These are phyloP conservation scores for Neocatenulostroma microsporum DNA, from an alignment of 2,329 filamentous ascomycete species.

Conservation along the genomic window DNA sequence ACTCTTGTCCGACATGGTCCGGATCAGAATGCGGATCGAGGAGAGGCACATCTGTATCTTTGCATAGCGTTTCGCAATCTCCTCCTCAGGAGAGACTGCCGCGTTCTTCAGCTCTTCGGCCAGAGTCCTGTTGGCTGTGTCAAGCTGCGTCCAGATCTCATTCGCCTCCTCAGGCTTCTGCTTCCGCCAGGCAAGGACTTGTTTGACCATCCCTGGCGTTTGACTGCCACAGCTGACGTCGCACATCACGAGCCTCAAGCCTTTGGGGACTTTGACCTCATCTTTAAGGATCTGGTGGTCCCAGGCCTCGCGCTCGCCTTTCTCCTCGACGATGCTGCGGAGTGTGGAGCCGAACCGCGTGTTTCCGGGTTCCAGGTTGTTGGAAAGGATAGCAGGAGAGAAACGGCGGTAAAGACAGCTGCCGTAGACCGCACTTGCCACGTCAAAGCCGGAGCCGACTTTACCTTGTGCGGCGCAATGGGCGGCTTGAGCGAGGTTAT, in stretches of 20 bases:
- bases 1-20: slow-evolving; percentile 65
- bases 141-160: slow-evolving; percentile 65
- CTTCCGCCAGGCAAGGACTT: slow-evolving; percentile 74
- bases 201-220: slow-evolving; percentile 93
- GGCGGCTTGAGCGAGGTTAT: slow-evolving; percentile 88
- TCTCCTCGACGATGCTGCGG: slow-evolving; percentile 57
- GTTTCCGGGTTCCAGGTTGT: slow-evolving; percentile 58
- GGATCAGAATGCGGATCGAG: slow-evolving; percentile 53
- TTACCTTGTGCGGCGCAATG: slow-evolving; percentile 97
- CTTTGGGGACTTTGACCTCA: slow-evolving; percentile 61
- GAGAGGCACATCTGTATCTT: slow-evolving; percentile 47
- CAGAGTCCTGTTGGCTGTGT: slow-evolving; percentile 64
- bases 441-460: slow-evolving; percentile 90
- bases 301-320: slow-evolving; percentile 51
- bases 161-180: slow-evolving; percentile 57
- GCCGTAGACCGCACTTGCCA: slow-evolving; percentile 86
- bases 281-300: slow-evolving; percentile 69
- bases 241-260: slow-evolving; percentile 78
- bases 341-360: slow-evolving; percentile 61
- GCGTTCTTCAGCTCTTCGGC: slow-evolving; percentile 54
- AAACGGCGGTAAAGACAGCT: slow-evolving; percentile 90
- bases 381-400: slow-evolving; percentile 64
- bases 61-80: slow-evolving; percentile 37
- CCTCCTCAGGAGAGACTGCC: slow-evolving; percentile 39
- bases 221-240: slow-evolving; percentile 92